Conservation (phyloP, 441 rosid species). For the Adansonia madagascariensis region DNA sequence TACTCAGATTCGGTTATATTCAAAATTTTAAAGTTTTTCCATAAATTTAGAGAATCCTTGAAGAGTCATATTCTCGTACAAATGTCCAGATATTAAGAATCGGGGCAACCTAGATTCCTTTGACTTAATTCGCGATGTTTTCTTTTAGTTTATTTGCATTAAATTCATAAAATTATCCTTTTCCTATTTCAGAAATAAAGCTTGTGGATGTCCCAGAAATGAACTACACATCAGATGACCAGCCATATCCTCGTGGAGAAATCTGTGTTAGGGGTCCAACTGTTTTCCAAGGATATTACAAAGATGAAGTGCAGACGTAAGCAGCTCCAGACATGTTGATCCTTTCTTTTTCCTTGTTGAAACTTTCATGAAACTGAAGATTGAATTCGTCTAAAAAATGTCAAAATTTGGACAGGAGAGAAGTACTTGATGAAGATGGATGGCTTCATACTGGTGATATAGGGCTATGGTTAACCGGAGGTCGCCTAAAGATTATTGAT, state of each 20-base stretch:
- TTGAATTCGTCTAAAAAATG: slow-evolving; percentile 14
- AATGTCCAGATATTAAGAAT: too few species aligned
- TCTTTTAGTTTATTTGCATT: not conserved
- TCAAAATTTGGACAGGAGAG: slow-evolving; percentile 63
- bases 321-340: slow-evolving; percentile 19
- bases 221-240: slow-evolving; percentile 91
- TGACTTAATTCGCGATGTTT: not conserved
- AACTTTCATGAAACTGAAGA: slow-evolving; percentile 9
- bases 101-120: not conserved
- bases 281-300: slow-evolving; percentile 81
- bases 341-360: slow-evolving; percentile 10
- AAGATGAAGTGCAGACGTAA: slow-evolving; percentile 97
- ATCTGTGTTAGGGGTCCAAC: slow-evolving; percentile 96
- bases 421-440: slow-evolving; percentile 86
- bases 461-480: slow-evolving; percentile 90
- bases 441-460: slow-evolving; percentile 99
- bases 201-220: slow-evolving; percentile 96
- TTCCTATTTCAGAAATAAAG: slow-evolving; percentile 75
- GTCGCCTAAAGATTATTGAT: slow-evolving; percentile 95
- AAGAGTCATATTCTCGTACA: not conserved
- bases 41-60: too few species aligned
- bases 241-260: slow-evolving; percentile 94
- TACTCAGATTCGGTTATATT: too few species aligned
- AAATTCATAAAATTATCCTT: slow-evolving; percentile 16
- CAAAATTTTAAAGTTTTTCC: too few species aligned